Conservation (phyloP, 2,329 filamentous ascomycete genomes). For the Aspergillus piperis region DNA sequence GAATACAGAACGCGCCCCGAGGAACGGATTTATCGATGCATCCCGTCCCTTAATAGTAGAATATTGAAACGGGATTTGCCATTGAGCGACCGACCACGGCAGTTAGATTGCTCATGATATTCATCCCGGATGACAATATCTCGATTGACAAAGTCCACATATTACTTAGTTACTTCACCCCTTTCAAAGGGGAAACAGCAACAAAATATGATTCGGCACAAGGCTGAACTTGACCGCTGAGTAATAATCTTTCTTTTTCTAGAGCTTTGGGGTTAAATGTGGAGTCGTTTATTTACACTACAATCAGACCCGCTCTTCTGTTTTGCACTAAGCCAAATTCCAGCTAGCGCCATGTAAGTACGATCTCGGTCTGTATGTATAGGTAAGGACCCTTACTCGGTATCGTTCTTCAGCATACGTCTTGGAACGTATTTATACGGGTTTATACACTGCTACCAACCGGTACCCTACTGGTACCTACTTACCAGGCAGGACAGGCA, state of each 20-base stretch:
- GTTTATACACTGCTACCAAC: background rate
- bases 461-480: background rate
- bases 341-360: conserved; percentile 5
- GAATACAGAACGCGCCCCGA: conserved; percentile 12
- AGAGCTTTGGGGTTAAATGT: conserved; percentile 22
- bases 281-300: conserved; percentile 30
- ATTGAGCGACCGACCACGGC: background rate
- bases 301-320: conserved; percentile 18
- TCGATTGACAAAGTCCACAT: background rate
- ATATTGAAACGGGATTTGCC: conserved; percentile 5
- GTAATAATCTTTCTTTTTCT: conserved; percentile 7
- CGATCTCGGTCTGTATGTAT: conserved; percentile 11
- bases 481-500: background rate
- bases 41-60: conserved; percentile 4
- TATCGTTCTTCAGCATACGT: conserved; percentile 13
- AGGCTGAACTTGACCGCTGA: conserved; percentile 5
- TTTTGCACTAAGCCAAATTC: conserved; percentile 11
- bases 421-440: background rate
- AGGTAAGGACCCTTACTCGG: conserved; percentile 11
- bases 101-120: background rate
- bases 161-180: background rate
- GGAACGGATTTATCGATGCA: conserved; percentile 8
- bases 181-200: background rate
- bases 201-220: conserved; percentile 7
- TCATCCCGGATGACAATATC: background rate